Evolutionary conservation across 2,329 filamentous ascomycete species (phyloP), one percentile per base, ranked within the genome.

Genomic region (Pseudogymnoascus sp.): DNA sequence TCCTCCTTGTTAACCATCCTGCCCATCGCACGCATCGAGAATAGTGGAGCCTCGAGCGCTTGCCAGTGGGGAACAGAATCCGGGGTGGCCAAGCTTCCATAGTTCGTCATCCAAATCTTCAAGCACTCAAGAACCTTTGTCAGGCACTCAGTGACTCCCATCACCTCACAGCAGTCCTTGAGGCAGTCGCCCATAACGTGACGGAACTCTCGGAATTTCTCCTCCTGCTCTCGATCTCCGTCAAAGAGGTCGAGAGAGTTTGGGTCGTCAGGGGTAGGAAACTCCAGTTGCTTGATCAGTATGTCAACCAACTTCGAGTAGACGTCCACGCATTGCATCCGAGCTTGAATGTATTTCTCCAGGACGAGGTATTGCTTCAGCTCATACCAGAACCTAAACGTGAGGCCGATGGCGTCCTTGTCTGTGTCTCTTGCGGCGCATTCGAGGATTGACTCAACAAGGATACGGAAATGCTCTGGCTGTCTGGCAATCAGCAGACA

Each of bases 351-450:
- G 73, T 97, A 99, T 68, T 88, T 88, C 37, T 97, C 93, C 62
- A 99, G 77, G 1, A 93, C 92, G 59, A 99, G 82, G 74, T 96
- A 97, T 74, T 97, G 92, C 80, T 99, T 99, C 56, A 99, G 83
- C 73, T 99, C 95, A 74, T 96, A 97, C 95, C 95, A 99, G 78
- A 99, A 97, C 68, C 86, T 87, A 77, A 99, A 99, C 0, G 96
- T 99, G 71, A 95, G 87, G 62, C 91, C 90, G 67, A 99, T 92
- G 4, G 93, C 91, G 68, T 99, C 95, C 66, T 89, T 86, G 62
- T 97, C 93, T 73, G 87, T 87, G 75, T 99, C 95, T 68, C 89
- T 84, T 10, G 89, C 85, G 65, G 91, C 93, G 72, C 92, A 96
- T 77, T 97, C 93, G n/a, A 97, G 82, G 15, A 99, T 87, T 6